Conservation (phyloP, 352 stramenopile species). For the Phytophthora nicotianae region DNA sequence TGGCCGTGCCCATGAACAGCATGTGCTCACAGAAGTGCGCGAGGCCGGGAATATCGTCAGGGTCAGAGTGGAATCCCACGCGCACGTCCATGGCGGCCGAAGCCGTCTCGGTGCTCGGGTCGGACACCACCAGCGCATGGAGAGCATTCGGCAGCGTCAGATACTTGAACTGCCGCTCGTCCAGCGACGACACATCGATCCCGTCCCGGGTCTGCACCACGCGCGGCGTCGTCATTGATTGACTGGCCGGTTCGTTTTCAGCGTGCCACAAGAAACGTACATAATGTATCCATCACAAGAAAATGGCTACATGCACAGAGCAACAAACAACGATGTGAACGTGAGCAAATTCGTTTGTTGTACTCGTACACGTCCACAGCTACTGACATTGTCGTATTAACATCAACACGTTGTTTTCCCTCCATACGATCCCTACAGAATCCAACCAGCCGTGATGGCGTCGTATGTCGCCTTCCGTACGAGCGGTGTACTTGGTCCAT, state of each 20-base stretch:
- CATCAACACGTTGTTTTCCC: conserved; percentile 2
- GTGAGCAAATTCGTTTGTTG: too few relatives aligned
- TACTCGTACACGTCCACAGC: neutral
- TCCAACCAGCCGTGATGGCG: conserved; percentile 32
- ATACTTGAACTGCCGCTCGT: conserved; percentile 57
- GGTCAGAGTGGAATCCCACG: conserved; percentile 92
- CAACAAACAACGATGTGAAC: neutral
- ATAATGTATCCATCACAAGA: neutral
- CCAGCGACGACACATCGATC: conserved; percentile 60
- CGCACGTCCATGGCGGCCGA: conserved; percentile 95
- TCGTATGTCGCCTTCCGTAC: conserved; percentile 39
- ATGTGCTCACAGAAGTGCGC: conserved; percentile 96
- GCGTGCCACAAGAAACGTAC: neutral
- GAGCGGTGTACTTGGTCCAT: conserved; percentile 27
- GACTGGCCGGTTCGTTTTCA: neutral
- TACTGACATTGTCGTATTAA: neutral
- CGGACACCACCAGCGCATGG: conserved; percentile 84
- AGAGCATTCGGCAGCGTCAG: conserved; percentile 57
- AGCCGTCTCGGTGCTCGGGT: conserved; percentile 90
- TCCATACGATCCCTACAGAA: conserved; percentile 12
- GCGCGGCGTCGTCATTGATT: conserved; percentile 5
- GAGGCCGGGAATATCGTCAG: conserved; percentile 78
- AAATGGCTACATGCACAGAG: too few relatives aligned
- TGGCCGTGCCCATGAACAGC: conserved; percentile 96
- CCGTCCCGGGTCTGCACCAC: conserved; percentile 40